Evolutionary conservation across 176 grass and related monocot species (phyloP).

Genomic region (Musa acuminata): DNA sequence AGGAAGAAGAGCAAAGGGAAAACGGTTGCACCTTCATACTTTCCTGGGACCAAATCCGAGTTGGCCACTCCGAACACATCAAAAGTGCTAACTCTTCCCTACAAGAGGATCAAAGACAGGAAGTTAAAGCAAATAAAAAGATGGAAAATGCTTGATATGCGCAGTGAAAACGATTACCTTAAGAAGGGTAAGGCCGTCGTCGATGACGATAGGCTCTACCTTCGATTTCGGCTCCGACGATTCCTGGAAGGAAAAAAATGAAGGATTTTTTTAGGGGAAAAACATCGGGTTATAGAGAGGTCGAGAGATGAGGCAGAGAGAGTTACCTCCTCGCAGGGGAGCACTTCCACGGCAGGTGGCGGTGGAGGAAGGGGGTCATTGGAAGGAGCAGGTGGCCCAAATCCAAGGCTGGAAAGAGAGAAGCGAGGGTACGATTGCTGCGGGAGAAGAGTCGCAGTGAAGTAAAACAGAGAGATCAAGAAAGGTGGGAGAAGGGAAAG

Average conservation of each 20-base stretch:
- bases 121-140: not conserved
- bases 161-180: constrained; percentile 32
- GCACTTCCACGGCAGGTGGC: constrained; percentile 55
- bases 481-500: not conserved
- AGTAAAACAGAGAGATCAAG: not conserved
- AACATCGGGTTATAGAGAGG: not conserved
- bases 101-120: not conserved
- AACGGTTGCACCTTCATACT: constrained; percentile 67
- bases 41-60: constrained; percentile 84
- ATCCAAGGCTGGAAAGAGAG: constrained; percentile 47
- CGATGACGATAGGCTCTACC: constrained; percentile 46
- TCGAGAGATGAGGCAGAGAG: not conserved
- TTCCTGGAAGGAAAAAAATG: constrained; percentile 23
- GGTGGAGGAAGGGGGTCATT: constrained; percentile 28
- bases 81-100: constrained; percentile 70
- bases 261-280: not conserved
- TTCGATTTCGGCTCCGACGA: constrained; percentile 8
- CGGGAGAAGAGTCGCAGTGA: not conserved
- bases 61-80: constrained; percentile 81
- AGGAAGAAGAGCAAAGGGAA: constrained; percentile 8
- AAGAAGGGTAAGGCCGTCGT: constrained; percentile 51
- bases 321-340: constrained; percentile 35
- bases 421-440: constrained; percentile 36
- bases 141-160: not conserved
- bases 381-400: constrained; percentile 29